phyloP scores from a whole-genome alignment of 2,329 filamentous ascomycete species.

The Diaporthe sp. region DNA sequence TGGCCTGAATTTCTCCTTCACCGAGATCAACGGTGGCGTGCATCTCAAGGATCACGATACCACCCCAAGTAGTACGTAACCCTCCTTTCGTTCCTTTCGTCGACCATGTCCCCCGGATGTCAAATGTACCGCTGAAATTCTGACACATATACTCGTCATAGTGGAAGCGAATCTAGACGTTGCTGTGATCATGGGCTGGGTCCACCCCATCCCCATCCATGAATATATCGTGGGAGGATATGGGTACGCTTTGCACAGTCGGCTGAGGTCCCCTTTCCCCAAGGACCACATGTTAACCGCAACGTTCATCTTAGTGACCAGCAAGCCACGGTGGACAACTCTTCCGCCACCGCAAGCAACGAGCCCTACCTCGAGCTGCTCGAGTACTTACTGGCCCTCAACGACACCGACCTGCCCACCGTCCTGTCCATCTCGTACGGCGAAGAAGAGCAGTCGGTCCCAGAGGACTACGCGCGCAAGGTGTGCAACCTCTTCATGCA shows the following conservation, averaged over 20 bases:
- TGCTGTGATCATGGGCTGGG: constrained; percentile 70
- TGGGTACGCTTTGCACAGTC: constrained; percentile 44
- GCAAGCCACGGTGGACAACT: background rate
- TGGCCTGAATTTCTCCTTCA: constrained; percentile 64
- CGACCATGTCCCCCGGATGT: background rate
- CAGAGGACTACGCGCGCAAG: constrained; percentile 69
- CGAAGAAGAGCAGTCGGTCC: constrained; percentile 75
- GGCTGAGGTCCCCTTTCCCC: background rate
- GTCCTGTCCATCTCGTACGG: constrained; percentile 76
- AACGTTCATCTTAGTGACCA: background rate
- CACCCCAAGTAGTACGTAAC: too few species aligned
- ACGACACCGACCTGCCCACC: constrained; percentile 66
- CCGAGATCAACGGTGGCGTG: constrained; percentile 61
- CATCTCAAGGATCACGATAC: background rate
- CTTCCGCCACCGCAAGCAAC: background rate
- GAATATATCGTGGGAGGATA: constrained; percentile 44
- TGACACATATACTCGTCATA: background rate
- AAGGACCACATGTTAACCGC: background rate
- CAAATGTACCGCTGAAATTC: background rate
- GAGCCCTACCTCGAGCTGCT: constrained; percentile 58
- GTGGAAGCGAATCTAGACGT: constrained; percentile 76
- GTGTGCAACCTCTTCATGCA: constrained; percentile 76
- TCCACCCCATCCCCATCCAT: constrained; percentile 64
- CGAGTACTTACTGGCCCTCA: constrained; percentile 63
- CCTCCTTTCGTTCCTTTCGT: background rate